Base-by-base conservation (phyloP, 2,329 filamentous ascomycete genomes). In the Penicillium hesseltinei region DNA sequence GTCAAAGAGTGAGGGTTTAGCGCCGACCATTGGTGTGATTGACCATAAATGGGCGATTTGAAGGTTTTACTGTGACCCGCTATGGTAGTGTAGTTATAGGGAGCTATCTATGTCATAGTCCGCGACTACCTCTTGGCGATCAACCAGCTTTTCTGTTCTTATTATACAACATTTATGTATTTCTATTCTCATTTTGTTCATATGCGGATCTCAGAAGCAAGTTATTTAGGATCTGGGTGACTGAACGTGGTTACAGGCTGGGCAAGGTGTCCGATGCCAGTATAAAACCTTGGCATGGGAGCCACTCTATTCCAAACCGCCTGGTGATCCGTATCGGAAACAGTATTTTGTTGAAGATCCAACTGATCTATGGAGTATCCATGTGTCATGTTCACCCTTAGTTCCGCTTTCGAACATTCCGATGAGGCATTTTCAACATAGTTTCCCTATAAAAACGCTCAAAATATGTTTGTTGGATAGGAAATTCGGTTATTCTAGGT, bases 361-460 rank as follows among this genome's bases (percentile, higher is more conserved):
- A 56, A 29, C 15, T 33, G 19, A 27, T 19, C 33, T 46, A 51
- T 39, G 36, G 36, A 39, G 36, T 39, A 39, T 46, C 38, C 25
- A 47, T 57, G 35, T 57, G 48, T 60, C 57, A 51, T 58, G 36
- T 17, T 29, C 21, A 8, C 35, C 19, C 31, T 17, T 36, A 2
- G 7, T 54, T 25, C 38, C 55, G 46, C 31, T 46, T 54, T 42
- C 25, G 13, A 55, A 51, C 51, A 59, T 63, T 58, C 62, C 54
- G 54, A 56, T 66, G 62, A 60, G 56, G 62, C 55, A 60, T 65
- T 66, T 63, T 36, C 44, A n/a, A 36, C 54, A 49, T 57, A 43
- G 33, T 51, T 40, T 33, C 19, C 19, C 48, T 51, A 49, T 54
- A 43, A 46, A 40, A 40, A 47, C 44, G 11, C 46, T 49, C 49